phyloP scores from a whole-genome alignment of 2,329 filamentous ascomycete species.

The Aspergillus sp. region DNA sequence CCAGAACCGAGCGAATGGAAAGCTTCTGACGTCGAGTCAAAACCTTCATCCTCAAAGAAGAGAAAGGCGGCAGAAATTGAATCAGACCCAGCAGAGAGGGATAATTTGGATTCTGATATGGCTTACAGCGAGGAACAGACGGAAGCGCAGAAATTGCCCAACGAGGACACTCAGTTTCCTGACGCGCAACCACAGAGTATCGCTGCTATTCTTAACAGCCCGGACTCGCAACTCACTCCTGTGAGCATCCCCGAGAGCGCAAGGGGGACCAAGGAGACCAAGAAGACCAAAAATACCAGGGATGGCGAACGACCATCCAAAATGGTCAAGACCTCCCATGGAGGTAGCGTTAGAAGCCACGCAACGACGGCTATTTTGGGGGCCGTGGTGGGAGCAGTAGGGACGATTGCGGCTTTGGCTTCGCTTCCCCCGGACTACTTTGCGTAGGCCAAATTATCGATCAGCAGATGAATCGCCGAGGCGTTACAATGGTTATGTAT shows the following conservation, averaged over 20 bases:
- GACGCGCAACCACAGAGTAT: slow-evolving; percentile 27
- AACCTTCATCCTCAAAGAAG: slow-evolving; percentile 17
- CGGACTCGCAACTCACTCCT: slow-evolving; percentile 5
- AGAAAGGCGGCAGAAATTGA: slow-evolving; percentile 33
- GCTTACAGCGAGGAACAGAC: not conserved
- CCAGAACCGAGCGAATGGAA: not conserved
- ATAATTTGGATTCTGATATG: not conserved
- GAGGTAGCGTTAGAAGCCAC: slow-evolving; percentile 32
- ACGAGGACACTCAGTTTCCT: slow-evolving; percentile 13
- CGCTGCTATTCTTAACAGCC: slow-evolving; percentile 9
- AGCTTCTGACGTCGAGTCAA: not conserved
- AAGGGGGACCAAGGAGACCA: slow-evolving; percentile 12
- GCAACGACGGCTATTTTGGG: slow-evolving; percentile 41
- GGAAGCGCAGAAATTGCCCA: not conserved
- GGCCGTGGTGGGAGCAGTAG: slow-evolving; percentile 42
- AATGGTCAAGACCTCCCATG: slow-evolving; percentile 25
- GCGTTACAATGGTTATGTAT: slow-evolving; percentile 2
- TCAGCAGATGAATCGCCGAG: not conserved
- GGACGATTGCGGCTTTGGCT: slow-evolving; percentile 41
- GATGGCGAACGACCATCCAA: slow-evolving; percentile 27
- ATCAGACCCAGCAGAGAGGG: not conserved
- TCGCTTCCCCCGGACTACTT: slow-evolving; percentile 46
- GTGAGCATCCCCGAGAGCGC: slow-evolving; percentile 8
- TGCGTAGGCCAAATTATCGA: slow-evolving; percentile 19
- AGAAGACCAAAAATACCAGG: slow-evolving; percentile 15